These are phyloP conservation scores for Apiospora arundinis DNA, from an alignment of 2,329 filamentous ascomycete genomes.

Conservation along the genomic window DNA sequence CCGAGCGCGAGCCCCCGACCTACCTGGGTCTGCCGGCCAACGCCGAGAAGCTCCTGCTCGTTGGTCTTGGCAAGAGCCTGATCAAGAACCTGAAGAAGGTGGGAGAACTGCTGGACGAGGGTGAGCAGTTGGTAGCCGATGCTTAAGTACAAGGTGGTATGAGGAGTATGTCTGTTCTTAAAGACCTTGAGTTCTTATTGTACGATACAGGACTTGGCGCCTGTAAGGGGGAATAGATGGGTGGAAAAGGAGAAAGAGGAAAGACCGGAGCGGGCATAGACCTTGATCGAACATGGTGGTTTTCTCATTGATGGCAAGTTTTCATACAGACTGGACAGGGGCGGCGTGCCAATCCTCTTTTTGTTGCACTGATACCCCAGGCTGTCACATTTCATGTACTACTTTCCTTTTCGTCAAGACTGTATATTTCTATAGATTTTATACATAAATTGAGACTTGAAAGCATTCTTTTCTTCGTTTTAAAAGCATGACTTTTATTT, in stretches of 20 bases:
- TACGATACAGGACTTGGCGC: neutral
- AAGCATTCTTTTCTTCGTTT: neutral
- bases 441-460: neutral
- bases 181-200: neutral
- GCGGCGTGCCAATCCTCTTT: neutral
- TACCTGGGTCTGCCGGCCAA: slow-evolving; percentile 94
- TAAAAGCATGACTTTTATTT: neutral
- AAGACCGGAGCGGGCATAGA: neutral
- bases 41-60: slow-evolving; percentile 92
- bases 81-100: slow-evolving; percentile 85
- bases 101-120: slow-evolving; percentile 88
- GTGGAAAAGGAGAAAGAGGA: neutral
- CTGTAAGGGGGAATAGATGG: neutral
- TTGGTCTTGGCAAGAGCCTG: slow-evolving; percentile 85
- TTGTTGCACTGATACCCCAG: slow-evolving; percentile 19
- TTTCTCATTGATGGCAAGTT: neutral
- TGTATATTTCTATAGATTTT: slow-evolving; percentile 7
- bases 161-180: neutral
- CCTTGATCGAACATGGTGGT: neutral
- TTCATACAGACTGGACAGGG: neutral
- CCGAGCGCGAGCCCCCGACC: slow-evolving; percentile 94
- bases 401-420: slow-evolving; percentile 7
- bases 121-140: slow-evolving; percentile 86
- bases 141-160: neutral
- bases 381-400: neutral